A percentile compares a stretch with the other conserved stretches of the same genome.
Conservation (phyloP, 129 eudicot species). For the Pulicaria dysenterica region DNA sequence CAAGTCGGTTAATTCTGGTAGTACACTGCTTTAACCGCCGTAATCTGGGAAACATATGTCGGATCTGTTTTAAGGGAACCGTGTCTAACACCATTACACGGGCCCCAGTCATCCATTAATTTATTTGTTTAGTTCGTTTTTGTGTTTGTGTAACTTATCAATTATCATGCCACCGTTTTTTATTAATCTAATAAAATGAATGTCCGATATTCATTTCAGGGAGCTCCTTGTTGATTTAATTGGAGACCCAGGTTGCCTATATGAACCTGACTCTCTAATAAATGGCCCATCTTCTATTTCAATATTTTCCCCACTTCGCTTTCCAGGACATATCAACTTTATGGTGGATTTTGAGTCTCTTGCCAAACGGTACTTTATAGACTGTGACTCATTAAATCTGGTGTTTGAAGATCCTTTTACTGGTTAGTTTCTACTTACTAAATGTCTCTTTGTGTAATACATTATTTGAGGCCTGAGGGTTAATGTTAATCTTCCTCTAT, state of each 20-base stretch:
- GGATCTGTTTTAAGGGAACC: too few relatives aligned
- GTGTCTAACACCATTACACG: too few relatives aligned
- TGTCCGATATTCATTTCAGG: conserved; percentile 43
- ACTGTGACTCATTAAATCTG: conserved; percentile 67
- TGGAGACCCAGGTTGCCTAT: conserved; percentile 78
- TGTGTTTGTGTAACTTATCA: neutral
- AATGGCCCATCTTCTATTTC: conserved; percentile 97
- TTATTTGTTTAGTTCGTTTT: neutral
- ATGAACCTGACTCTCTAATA: conserved; percentile 84
- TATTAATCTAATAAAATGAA: conserved; percentile 5
- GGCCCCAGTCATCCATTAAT: too few relatives aligned
- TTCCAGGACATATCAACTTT: conserved; percentile 67
- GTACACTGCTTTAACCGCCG: too few relatives aligned
- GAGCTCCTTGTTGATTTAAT: conserved; percentile 84
- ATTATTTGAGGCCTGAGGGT: neutral
- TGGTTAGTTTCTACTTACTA: conserved; percentile 45
- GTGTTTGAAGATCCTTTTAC: conserved; percentile 72
- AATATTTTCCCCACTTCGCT: conserved; percentile 79
- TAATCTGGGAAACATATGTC: too few relatives aligned
- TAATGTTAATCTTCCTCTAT: conserved; percentile 1
- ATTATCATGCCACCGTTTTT: neutral
- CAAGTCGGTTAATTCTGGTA: too few relatives aligned
- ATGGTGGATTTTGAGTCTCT: conserved; percentile 64
- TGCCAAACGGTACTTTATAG: conserved; percentile 78
- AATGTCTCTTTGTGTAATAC: neutral